Evolutionary conservation across 2,329 filamentous ascomycete species (phyloP), one percentile per base, ranked within the genome.

Genomic region (Paramyrothecium sp.): DNA sequence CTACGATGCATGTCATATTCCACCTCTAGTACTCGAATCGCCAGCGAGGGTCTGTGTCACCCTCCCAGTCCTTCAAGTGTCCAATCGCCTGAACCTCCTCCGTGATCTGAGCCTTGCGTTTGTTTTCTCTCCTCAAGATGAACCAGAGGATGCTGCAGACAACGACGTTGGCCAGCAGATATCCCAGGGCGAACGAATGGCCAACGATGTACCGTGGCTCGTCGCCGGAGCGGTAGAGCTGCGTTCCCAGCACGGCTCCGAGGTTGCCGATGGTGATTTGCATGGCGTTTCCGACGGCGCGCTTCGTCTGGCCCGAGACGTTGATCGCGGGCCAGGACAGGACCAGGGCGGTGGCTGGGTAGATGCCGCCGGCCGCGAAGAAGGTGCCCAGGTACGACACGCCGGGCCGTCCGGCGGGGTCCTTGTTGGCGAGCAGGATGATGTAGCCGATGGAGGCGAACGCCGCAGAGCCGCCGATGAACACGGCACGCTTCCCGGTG

Each of bases 251-350:
- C 0, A 90, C 85, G 0, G 86, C 87, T 0, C 88, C 88, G 1
- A 88, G 67, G 61, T 90, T 90, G 0, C 88, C 89, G 53, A 91
- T 86, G 11, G 83, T 87, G 57, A 91, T 90, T 63, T 90, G 87
- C 81, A 91, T 84, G 0, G 85, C 88, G 51, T 87, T 89, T 2
- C 84, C 85, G 3, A 87, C 84, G 1, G 85, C 86, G 1, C 88
- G 78, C 70, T 91, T 91, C 0, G 86, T 89, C 70, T 90, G 87
- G 0, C 87, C 86, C 0, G 85, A 87, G 0, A 91, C 85, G 58
- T 91, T 90, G 68, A 89, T 89, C 2, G 88, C 87, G 0, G 87
- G 86, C 88, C 88, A 91, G 1, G 84, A 86, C 0, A 91, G 75
- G 0, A 86, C 82, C 2, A 89, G 78, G 0, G 86, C 86, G 0